Evolutionary conservation across 805 yeast species (phyloP).

Genomic region (Sporopachydermia quercuum): DNA sequence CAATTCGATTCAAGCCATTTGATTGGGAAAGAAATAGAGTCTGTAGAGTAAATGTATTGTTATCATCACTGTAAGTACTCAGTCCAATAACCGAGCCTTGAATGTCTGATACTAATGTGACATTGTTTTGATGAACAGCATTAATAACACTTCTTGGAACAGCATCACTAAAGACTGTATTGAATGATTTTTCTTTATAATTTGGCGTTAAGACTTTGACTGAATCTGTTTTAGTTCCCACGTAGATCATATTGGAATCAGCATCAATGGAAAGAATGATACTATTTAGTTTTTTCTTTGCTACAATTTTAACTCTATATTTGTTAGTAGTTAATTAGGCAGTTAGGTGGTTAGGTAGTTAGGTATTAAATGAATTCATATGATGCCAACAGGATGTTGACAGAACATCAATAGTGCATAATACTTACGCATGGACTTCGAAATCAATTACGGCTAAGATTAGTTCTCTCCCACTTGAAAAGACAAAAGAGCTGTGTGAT

Average conservation of each 20-base stretch:
- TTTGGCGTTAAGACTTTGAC: conserved; percentile 9
- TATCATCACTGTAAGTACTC: not conserved
- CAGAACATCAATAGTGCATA: too few species aligned
- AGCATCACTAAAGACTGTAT: conserved; percentile 9
- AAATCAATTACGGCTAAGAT: too few species aligned
- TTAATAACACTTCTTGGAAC: conserved; percentile 12
- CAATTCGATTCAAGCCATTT: conserved; percentile 21
- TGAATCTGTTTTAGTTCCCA: conserved; percentile 19
- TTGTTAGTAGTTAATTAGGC: too few species aligned
- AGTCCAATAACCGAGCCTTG: conserved; percentile 10
- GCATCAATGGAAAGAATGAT: conserved; percentile 14
- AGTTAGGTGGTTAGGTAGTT: too few species aligned
- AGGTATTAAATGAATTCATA: too few species aligned
- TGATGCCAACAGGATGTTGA: too few species aligned
- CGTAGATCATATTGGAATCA: conserved; percentile 10
- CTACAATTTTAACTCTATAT: too few species aligned
- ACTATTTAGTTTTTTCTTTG: conserved; percentile 7
- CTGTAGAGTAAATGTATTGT: conserved; percentile 5
- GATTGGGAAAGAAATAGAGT: conserved; percentile 10
- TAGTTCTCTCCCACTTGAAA: conserved; percentile 11
- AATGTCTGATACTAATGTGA: conserved; percentile 10
- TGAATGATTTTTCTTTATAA: conserved; percentile 10
- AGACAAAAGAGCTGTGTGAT: conserved; percentile 8
- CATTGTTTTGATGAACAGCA: conserved; percentile 7
- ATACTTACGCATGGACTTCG: too few species aligned